Base-by-base conservation (phyloP, 2,329 filamentous ascomycete genomes). In the Fusarium liriodendri region DNA sequence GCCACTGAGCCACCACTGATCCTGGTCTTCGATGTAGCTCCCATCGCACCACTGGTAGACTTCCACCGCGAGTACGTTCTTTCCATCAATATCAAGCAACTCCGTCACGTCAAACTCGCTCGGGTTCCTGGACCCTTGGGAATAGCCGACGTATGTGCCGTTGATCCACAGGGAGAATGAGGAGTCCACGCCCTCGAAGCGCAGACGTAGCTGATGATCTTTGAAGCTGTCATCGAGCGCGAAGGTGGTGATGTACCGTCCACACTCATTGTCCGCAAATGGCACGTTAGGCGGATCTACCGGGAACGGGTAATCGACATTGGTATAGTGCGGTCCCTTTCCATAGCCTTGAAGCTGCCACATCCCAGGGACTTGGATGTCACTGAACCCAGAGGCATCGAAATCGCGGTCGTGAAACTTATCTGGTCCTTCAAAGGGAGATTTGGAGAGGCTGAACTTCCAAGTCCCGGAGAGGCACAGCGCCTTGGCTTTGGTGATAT, bases 251-350 rank as follows among this genome's bases (percentile, higher is more conserved):
- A 55, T 20, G 75, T 94, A 94, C 1, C 88, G 88, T 4, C 92
- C 92, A 59, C 85, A 87, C 60, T 91, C 91, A 66, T 92, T 91
- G 55, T 93, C 91, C 50, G 92, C 20, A 2, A 18, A 86, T 9
- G 87, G 86, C 0, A 92, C 87, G 77, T 90, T 82, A 0, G 92
- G 92, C 9, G 92, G 91, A 69, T 91, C 86, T 0, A 91, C 89
- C 1, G 91, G 91, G 77, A 92, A 92, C 0, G 91, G 92, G 71
- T 89, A 94, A 55, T 89, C 84, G 66, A 91, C 84, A 72, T 94
- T 94, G 9, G 91, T 93, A 78, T 94, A 94, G n/a, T 55, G 52
- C 1, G 52, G 52, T 2, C 52, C 52, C 27, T 82, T 83, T 16
- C 92, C 92, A 76, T 89, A 89, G 22, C 91, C 91, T 77, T 93